Evolutionary conservation across 2,329 filamentous ascomycete genomes (phyloP).

Genomic region (Aspergillus luchuensis): DNA sequence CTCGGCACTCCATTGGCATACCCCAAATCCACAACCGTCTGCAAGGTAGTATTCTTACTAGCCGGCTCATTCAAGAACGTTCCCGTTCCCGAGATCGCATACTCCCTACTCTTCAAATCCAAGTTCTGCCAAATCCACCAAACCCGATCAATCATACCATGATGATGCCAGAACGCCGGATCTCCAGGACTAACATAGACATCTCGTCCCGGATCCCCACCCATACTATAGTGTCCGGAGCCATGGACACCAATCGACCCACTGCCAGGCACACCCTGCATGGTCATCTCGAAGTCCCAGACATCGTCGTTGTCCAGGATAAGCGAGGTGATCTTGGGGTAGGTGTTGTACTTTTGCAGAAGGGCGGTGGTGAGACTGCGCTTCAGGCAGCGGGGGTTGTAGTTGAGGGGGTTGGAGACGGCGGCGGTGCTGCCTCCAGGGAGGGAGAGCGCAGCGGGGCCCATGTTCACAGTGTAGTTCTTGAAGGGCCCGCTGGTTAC

Average conservation of each 20-base stretch:
- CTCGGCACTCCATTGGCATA: slow-evolving; percentile 36
- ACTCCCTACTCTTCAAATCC: slow-evolving; percentile 39
- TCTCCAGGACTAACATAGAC: slow-evolving; percentile 50
- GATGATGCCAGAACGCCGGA: slow-evolving; percentile 53
- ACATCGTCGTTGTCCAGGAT: slow-evolving; percentile 28
- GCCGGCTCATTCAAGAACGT: slow-evolving; percentile 50
- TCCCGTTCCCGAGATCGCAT: slow-evolving; percentile 46
- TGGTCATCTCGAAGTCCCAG: slow-evolving; percentile 37
- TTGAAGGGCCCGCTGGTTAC: slow-evolving; percentile 20
- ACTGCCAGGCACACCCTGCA: slow-evolving; percentile 42
- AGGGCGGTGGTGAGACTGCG: slow-evolving; percentile 30
- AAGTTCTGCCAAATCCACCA: slow-evolving; percentile 57
- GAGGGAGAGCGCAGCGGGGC: slow-evolving; percentile 10
- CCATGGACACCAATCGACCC: slow-evolving; percentile 47
- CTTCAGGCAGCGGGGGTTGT: slow-evolving; percentile 36
- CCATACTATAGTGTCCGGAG: slow-evolving; percentile 51
- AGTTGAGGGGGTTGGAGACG: slow-evolving; percentile 19
- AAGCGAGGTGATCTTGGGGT: slow-evolving; percentile 24
- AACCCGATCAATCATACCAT: slow-evolving; percentile 51
- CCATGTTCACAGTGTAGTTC: slow-evolving; percentile 17
- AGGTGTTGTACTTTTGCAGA: slow-evolving; percentile 24
- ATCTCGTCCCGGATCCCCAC: slow-evolving; percentile 51
- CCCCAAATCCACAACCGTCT: slow-evolving; percentile 46
- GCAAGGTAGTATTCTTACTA: slow-evolving; percentile 49
- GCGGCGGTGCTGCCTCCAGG: slow-evolving; percentile 9